Evolutionary conservation across 1,284 basidiomycete species (phyloP).

Genomic region (Boletus smithii): DNA sequence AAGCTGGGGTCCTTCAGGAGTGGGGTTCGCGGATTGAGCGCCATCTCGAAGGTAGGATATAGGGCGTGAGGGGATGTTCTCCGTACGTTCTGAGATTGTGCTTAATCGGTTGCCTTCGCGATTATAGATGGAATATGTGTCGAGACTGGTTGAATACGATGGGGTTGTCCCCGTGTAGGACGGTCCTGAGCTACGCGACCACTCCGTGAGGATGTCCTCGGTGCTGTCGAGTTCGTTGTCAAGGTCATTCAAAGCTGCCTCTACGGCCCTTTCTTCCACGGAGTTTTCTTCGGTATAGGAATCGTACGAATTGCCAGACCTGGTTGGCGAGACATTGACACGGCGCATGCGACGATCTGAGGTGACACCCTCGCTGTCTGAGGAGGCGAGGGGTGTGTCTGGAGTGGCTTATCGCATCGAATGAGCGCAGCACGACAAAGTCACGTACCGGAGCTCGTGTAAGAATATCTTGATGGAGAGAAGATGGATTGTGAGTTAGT

Average conservation of each 20-base stretch:
- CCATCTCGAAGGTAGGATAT: constrained; percentile 37
- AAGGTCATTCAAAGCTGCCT: constrained; percentile 58
- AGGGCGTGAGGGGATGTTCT: constrained; percentile 47
- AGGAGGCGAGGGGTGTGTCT: constrained; percentile 37
- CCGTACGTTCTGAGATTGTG: constrained; percentile 58
- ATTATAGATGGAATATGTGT: constrained; percentile 38
- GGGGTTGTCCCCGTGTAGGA: constrained; percentile 40
- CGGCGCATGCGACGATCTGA: constrained; percentile 41
- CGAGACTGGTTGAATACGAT: constrained; percentile 30
- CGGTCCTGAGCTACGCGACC: constrained; percentile 41
- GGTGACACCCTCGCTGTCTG: constrained; percentile 39
- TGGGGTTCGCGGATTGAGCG: constrained; percentile 34
- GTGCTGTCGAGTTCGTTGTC: constrained; percentile 63
- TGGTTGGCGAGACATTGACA: constrained; percentile 40
- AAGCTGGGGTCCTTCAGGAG: constrained; percentile 41
- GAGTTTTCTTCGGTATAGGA: constrained; percentile 46
- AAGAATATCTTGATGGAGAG: constrained; percentile 45
- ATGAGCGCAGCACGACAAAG: neutral
- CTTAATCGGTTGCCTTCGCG: constrained; percentile 47
- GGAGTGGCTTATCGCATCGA: constrained; percentile 1
- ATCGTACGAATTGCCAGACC: constrained; percentile 34
- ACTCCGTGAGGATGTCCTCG: constrained; percentile 57
- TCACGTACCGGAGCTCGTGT: constrained; percentile 37
- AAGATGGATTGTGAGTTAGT: constrained; percentile 41
- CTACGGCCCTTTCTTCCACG: constrained; percentile 49